These are phyloP conservation scores for Boletus insuetus DNA, from an alignment of 768 basidiomycete species.

Conservation along the genomic window DNA sequence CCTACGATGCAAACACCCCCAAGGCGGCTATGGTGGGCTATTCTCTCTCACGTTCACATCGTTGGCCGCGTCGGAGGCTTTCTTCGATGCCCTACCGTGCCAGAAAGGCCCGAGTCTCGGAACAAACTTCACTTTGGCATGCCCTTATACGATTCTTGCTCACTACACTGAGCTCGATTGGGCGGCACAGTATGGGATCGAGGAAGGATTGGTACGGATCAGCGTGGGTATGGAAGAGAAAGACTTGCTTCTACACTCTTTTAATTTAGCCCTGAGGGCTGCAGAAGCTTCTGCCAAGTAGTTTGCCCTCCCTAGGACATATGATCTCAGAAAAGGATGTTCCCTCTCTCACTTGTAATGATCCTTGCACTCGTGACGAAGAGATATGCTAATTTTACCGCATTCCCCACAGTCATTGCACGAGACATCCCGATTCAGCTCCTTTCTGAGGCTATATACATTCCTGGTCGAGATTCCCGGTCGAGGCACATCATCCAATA, in stretches of 20 bases:
- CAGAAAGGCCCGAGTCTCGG: slow-evolving; percentile 91
- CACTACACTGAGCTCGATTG: slow-evolving; percentile 90
- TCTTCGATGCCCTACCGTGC: slow-evolving; percentile 81
- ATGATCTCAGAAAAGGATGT: neutral
- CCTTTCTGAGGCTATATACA: neutral
- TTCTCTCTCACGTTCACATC: slow-evolving; percentile 86
- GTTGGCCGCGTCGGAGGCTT: slow-evolving; percentile 61
- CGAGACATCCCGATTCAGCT: slow-evolving; percentile 1
- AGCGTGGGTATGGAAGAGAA: slow-evolving; percentile 88
- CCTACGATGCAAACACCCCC: slow-evolving; percentile 57
- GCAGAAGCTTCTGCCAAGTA: slow-evolving; percentile 49
- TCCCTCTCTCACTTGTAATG: neutral
- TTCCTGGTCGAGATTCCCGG: too few relatives aligned
- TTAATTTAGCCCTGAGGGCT: slow-evolving; percentile 64
- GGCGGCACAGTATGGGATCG: slow-evolving; percentile 87
- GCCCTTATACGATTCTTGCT: slow-evolving; percentile 89
- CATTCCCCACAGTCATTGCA: neutral
- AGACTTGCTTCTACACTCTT: slow-evolving; percentile 51
- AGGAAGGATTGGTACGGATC: slow-evolving; percentile 77
- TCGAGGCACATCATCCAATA: too few relatives aligned
- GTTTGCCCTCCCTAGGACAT: neutral
- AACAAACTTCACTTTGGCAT: slow-evolving; percentile 94
- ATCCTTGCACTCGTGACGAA: neutral
- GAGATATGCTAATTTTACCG: neutral
- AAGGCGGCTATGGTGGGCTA: slow-evolving; percentile 74